A percentile compares a stretch with the other conserved stretches of the same genome.
These are phyloP conservation scores for Colletotrichum sp. DNA, from an alignment of 2,329 filamentous ascomycete species.

Conservation along the genomic window DNA sequence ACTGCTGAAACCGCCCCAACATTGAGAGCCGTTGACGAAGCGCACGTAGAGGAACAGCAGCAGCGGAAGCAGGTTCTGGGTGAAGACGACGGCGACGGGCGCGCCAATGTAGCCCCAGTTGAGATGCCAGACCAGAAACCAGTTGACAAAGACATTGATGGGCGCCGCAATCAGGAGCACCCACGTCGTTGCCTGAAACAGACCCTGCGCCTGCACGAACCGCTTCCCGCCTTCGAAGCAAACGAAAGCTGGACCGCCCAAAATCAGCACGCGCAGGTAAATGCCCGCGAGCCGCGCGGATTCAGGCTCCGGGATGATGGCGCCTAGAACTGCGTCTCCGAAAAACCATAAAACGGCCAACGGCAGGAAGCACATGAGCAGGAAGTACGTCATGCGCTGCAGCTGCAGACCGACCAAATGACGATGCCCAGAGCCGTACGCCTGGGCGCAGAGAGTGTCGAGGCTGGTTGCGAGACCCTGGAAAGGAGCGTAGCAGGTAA, in stretches of 20 bases:
- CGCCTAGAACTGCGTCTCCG: constrained; percentile 67
- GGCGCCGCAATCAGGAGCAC: constrained; percentile 79
- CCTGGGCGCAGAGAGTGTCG: constrained; percentile 92
- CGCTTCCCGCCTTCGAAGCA: constrained; percentile 81
- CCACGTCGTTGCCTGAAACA: constrained; percentile 80
- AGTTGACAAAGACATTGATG: constrained; percentile 79
- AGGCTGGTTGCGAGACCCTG: constrained; percentile 88
- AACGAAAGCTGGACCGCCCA: constrained; percentile 78
- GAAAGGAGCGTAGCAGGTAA: constrained; percentile 78
- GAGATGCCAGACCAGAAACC: constrained; percentile 77
- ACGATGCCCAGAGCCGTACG: constrained; percentile 89
- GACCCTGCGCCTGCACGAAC: constrained; percentile 82
- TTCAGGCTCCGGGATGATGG: constrained; percentile 55
- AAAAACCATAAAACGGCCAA: constrained; percentile 75
- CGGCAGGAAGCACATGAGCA: constrained; percentile 74
- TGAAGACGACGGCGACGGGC: constrained; percentile 80
- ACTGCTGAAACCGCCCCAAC: constrained; percentile 82
- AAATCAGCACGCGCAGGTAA: constrained; percentile 75
- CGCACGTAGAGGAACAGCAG: constrained; percentile 80
- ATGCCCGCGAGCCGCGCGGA: constrained; percentile 71
- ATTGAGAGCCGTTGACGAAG: constrained; percentile 76
- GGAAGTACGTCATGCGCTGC: constrained; percentile 81
- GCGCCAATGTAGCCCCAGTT: constrained; percentile 78
- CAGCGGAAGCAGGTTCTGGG: constrained; percentile 77
- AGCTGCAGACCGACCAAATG: constrained; percentile 83